Evolutionary conservation across 192 early-diverging fungal genomes (phyloP), one percentile per base, ranked within the genome.

Genomic region (Coemansia sp.): DNA sequence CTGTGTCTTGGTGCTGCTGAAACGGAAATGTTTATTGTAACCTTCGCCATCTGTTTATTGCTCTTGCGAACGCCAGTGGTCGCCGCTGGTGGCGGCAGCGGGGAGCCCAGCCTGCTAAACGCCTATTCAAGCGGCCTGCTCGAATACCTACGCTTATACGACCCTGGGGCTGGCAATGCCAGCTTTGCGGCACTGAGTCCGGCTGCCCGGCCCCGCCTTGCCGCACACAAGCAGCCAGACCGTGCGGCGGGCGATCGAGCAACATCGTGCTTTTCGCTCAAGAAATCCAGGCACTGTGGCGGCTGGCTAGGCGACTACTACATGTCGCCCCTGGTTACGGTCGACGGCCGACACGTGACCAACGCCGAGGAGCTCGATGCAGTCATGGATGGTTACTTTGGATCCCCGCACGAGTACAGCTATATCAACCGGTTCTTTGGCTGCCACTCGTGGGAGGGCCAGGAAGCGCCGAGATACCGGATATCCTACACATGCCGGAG

Each of bases 401-500:
- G 43, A 17, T 59, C 67, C n/a, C 17, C 38, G 5, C 46, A 51
- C 27, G 60, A 62, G 40, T 22, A 38, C 19, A 20, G 11, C 33
- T 49, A 59, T 36, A 54, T 60, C 18, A 63, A 62, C 38, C 38
- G 43, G 7, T 56, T 63, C 17, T 63, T 70, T 32, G 55, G 67
- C 8, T 70, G 67, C 44, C 50, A 51, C 37, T 37, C 45, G 1
- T 70, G 67, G 67, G 18, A 30, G 0, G 67, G 67, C 3, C 20
- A 38, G 19, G 37, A 46, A 18, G 36, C 30, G 31, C 60, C 67
- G 7, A 41, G 60, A 19, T 70, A 58, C 26, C 59, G 56, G 13
- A 54, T 70, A 31, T 31, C 51, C n/a, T 70, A 70, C 39, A 53
- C 52, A 4, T 70, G 67, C 43, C 59, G 67, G 20, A 54, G 50